Base-by-base conservation (phyloP, 2,329 filamentous ascomycete species). In the Aspergillus ustus region DNA sequence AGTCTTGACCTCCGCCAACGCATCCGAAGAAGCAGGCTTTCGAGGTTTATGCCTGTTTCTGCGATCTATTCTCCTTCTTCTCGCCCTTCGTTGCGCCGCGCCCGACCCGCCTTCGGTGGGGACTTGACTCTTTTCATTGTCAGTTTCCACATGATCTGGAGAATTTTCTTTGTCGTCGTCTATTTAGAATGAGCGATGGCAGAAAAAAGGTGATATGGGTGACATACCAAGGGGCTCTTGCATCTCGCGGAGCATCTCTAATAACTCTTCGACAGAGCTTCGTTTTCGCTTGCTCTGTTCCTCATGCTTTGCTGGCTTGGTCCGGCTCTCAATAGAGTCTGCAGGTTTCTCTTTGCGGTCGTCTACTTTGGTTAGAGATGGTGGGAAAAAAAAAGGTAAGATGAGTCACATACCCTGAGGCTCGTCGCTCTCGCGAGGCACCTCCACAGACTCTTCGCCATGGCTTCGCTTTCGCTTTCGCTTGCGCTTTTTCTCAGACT, bases 211-310 rank as follows among this genome's bases (percentile, higher is more conserved):
- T 40, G 11, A 11, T 15, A 40, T 40, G 9, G 34, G 15, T 40
- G 11, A 40, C 34, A 17, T 17, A 40, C 34, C 34, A 15, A 40
- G 34, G 11, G 34, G 34, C 34, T 15, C 4, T 5, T 40, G 11
- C 6, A 6, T 40, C 8, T 13, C 34, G 34, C 13, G 11, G 11
- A 15, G 8, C 34, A 40, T 13, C 15, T 40, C 6, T 15, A 40
- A 13, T 5, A 15, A 15, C 8, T 40, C 9, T 40, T 40, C 34
- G 19, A 8, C 45, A 22, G 17, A 20, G 13, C 43, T 45, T 7
- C 49, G 49, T 11, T 53, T 53, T 19, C 37, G 52, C 25, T 63
- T 54, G 15, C 22, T 20, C 25, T 54, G 45, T 13, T 45, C 45
- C 37, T 40, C 34, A 43, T 3, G 11, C 3, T 45, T n/a, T 7